These are phyloP conservation scores for Eucalyptus fibrosa DNA, from an alignment of 345 rosid species.

Conservation along the genomic window DNA sequence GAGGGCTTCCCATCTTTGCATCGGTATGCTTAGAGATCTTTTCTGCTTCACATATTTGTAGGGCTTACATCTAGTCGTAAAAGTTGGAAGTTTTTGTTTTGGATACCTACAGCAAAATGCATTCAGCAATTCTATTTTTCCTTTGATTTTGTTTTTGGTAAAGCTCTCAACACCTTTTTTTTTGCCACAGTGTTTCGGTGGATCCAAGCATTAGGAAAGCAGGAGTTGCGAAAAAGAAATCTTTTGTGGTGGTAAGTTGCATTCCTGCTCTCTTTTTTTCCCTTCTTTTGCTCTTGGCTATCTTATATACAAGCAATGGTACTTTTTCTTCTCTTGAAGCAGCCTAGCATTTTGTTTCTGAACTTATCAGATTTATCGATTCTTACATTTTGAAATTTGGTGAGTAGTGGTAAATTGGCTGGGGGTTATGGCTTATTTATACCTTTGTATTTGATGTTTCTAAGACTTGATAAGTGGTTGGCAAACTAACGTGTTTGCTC, in stretches of 20 bases:
- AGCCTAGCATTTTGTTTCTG: neutral
- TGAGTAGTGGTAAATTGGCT: neutral
- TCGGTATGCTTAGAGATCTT: slow-evolving; percentile 6
- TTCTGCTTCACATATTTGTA: neutral
- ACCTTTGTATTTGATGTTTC: neutral
- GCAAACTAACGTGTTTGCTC: neutral
- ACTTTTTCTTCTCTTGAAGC: neutral
- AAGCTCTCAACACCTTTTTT: neutral
- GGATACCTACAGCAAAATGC: neutral
- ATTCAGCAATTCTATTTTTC: neutral
- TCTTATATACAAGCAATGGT: neutral
- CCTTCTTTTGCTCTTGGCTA: neutral
- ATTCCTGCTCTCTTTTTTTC: neutral
- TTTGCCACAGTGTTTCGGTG: neutral
- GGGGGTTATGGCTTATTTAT: neutral
- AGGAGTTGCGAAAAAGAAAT: neutral
- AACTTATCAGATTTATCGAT: neutral
- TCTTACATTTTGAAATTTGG: neutral
- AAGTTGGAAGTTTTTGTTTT: neutral
- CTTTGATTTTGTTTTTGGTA: neutral
- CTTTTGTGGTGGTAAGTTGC: neutral
- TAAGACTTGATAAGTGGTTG: neutral
- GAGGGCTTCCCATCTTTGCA: neutral
- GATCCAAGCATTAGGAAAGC: neutral
- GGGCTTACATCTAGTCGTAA: neutral